These are phyloP conservation scores for Galerina sulciceps DNA, from an alignment of 768 basidiomycete species.

Conservation along the genomic window DNA sequence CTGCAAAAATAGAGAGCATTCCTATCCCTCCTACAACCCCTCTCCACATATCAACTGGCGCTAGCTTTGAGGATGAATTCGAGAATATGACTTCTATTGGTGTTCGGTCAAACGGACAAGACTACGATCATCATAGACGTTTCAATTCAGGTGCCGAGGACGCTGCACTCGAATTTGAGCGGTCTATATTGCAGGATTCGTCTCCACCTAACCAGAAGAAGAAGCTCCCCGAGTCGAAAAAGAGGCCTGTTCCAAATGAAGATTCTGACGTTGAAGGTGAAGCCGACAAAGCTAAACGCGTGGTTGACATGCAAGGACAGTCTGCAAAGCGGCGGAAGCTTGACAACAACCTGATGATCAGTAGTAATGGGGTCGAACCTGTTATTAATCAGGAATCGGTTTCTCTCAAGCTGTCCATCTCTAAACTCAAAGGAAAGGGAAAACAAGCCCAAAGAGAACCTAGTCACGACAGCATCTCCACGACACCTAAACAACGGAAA, in stretches of 20 bases:
- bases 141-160: slow-evolving; percentile 51
- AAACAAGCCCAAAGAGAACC: slow-evolving; percentile 54
- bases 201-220: slow-evolving; percentile 35
- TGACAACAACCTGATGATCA: slow-evolving; percentile 39
- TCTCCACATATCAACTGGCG: slow-evolving; percentile 22
- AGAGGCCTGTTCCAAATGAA: slow-evolving; percentile 52
- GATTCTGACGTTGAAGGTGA: slow-evolving; percentile 67
- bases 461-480: slow-evolving; percentile 61
- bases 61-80: slow-evolving; percentile 32
- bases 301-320: slow-evolving; percentile 45
- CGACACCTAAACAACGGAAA: slow-evolving; percentile 59
- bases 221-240: slow-evolving; percentile 51
- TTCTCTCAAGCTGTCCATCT: slow-evolving; percentile 40
- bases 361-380: slow-evolving; percentile 55
- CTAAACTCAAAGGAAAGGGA: slow-evolving; percentile 59
- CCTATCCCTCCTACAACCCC: slow-evolving; percentile 41
- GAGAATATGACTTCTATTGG: slow-evolving; percentile 27
- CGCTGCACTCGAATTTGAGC: slow-evolving; percentile 60
- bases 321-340: slow-evolving; percentile 67
- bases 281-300: slow-evolving; percentile 43
- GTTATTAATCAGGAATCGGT: slow-evolving; percentile 40
- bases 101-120: slow-evolving; percentile 32
- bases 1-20: slow-evolving; percentile 50
- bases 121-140: slow-evolving; percentile 29
- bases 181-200: slow-evolving; percentile 51